Evolutionary conservation across 2,329 filamentous ascomycete species (phyloP).

Genomic region (Xylariaceae sp.): DNA sequence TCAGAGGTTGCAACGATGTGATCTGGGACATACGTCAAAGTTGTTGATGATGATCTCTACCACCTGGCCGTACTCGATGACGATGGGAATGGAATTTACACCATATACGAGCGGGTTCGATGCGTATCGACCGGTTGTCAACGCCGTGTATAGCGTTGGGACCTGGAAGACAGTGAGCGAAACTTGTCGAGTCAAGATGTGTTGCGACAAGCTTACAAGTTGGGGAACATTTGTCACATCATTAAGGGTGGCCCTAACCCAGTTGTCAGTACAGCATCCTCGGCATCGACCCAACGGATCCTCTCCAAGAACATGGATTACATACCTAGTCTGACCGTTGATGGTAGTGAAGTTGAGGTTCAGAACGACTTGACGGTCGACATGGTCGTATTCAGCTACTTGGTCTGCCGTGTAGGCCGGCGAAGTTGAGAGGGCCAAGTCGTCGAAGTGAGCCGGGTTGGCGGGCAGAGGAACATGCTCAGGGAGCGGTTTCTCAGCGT

Average conservation of each 20-base stretch:
- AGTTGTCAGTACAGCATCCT: neutral
- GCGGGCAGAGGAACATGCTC: conserved; percentile 7
- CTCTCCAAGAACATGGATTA: neutral
- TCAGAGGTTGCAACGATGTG: neutral
- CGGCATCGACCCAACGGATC: neutral
- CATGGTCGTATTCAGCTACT: conserved; percentile 7
- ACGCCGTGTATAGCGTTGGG: conserved; percentile 12
- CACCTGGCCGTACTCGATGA: conserved; percentile 7
- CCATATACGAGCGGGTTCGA: conserved; percentile 14
- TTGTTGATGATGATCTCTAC: conserved; percentile 16
- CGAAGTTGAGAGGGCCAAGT: conserved; percentile 9
- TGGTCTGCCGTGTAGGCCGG: conserved; percentile 7
- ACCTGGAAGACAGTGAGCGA: conserved; percentile 6
- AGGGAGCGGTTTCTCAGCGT: conserved; percentile 11
- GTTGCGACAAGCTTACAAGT: conserved; percentile 2
- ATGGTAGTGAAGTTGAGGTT: conserved; percentile 13
- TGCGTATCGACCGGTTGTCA: conserved; percentile 10
- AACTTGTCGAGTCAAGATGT: neutral
- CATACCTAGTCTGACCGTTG: conserved; percentile 12
- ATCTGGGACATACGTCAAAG: conserved; percentile 10
- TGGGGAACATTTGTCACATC: conserved; percentile 6
- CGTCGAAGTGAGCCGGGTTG: conserved; percentile 2
- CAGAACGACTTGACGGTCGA: conserved; percentile 10
- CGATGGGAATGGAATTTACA: conserved; percentile 7
- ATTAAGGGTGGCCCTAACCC: conserved; percentile 13